phyloP scores from a whole-genome alignment of 1,284 basidiomycete species.

The Laetiporus sulphureus region DNA sequence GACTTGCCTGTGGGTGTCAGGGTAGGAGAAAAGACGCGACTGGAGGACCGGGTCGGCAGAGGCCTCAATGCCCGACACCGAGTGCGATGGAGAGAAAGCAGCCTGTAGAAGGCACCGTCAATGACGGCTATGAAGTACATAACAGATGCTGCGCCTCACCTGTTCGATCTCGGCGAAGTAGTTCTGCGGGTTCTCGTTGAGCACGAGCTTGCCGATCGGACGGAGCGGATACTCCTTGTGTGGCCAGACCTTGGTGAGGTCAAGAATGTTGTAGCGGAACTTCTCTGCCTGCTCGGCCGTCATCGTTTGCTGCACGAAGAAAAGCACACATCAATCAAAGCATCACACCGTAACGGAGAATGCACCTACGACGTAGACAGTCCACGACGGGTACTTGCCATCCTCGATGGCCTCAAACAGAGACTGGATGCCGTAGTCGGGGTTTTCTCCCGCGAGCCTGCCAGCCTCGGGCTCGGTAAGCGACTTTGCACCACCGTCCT shows the following conservation, averaged over 20 bases:
- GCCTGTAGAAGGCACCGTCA: conserved; percentile 42
- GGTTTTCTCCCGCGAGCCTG: conserved; percentile 64
- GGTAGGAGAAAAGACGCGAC: conserved; percentile 91
- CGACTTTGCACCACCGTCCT: conserved; percentile 77
- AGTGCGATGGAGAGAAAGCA: conserved; percentile 84
- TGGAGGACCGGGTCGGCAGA: conserved; percentile 89
- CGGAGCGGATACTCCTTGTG: conserved; percentile 84
- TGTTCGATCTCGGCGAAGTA: conserved; percentile 87
- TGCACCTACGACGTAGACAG: conserved; percentile 48
- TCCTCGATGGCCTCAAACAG: conserved; percentile 79
- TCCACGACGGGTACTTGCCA: conserved; percentile 77
- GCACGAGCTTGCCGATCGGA: conserved; percentile 77
- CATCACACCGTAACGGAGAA: not conserved
- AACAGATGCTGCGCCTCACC: no score
- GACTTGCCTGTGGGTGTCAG: conserved; percentile 70
- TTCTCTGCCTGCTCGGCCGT: conserved; percentile 85
- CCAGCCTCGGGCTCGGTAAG: conserved; percentile 51
- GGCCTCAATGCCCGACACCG: conserved; percentile 83
- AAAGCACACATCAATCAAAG: not conserved
- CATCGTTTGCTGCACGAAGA: conserved; percentile 70
- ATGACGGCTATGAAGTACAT: no score
- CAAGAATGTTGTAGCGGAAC: conserved; percentile 84
- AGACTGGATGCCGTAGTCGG: conserved; percentile 74
- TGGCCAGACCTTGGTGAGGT: conserved; percentile 89
- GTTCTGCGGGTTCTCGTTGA: conserved; percentile 84